phyloP scores from a whole-genome alignment of 768 basidiomycete genomes.

The Hericium coralloides region DNA sequence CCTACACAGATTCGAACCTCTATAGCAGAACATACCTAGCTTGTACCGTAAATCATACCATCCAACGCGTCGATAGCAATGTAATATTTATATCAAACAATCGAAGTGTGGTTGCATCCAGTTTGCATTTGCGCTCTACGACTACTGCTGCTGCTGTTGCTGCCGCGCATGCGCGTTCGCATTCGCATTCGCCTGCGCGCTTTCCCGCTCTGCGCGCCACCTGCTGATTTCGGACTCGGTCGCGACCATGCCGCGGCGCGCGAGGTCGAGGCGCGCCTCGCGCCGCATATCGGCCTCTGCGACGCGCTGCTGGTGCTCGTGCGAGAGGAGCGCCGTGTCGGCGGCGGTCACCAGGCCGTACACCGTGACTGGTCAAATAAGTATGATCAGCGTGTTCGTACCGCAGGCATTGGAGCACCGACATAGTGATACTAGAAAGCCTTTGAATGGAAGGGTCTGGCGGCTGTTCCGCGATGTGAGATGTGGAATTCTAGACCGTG shows the following conservation, averaged over 20 bases:
- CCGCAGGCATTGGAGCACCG: constrained; percentile 19
- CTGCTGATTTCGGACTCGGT: constrained; percentile 79
- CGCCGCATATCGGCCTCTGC: constrained; percentile 63
- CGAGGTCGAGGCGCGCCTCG: constrained; percentile 68
- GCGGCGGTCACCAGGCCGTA: constrained; percentile 67
- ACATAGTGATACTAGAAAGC: constrained; percentile 69
- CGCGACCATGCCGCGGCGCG: constrained; percentile 62
- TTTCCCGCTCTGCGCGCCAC: constrained; percentile 51
- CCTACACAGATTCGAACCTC: too few species aligned
- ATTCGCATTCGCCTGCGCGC: neutral
- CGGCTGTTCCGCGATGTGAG: constrained; percentile 33
- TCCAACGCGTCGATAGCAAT: neutral
- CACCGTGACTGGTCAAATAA: constrained; percentile 44
- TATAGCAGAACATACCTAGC: too few species aligned
- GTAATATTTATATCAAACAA: constrained; percentile 8
- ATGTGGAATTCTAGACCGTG: too few species aligned
- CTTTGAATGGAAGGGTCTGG: constrained; percentile 76
- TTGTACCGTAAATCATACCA: too few species aligned
- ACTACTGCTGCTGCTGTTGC: neutral
- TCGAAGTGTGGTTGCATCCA: neutral
- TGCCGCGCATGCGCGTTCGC: neutral
- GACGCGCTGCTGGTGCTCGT: constrained; percentile 56
- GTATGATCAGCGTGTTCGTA: neutral
- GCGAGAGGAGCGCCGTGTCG: constrained; percentile 63
- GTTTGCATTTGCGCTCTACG: neutral